Conservation (phyloP, 345 rosid genomes). For the Schrenkiella parvula region DNA sequence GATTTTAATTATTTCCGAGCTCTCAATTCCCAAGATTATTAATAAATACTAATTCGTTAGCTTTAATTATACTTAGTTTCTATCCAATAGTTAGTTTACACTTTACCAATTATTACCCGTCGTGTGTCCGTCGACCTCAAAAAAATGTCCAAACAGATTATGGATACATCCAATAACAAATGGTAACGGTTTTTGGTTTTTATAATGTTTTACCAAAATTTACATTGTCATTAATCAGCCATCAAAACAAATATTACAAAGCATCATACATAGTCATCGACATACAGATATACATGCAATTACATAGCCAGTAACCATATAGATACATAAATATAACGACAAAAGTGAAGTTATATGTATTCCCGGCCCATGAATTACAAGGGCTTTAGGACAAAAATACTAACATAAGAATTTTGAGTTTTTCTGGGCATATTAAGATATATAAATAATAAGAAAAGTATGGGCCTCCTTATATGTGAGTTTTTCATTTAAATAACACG, state of each 20-base stretch:
- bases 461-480: no score
- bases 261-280: no score
- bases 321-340: neutral
- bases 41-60: neutral
- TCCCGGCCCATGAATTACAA: no score
- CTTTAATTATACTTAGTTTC: neutral
- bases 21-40: conserved; percentile 23
- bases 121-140: neutral
- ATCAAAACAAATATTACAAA: neutral
- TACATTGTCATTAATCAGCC: neutral
- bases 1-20: conserved; percentile 17
- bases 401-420: neutral
- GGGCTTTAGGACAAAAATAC: no score
- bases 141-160: neutral
- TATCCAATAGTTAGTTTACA: neutral
- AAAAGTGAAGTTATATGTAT: neutral
- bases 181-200: neutral
- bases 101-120: neutral
- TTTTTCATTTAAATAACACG: neutral
- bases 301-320: neutral
- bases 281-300: neutral
- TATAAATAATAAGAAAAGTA: no score
- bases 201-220: neutral
- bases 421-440: neutral
- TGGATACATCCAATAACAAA: neutral